These are phyloP conservation scores for Trichoderma virens DNA, from an alignment of 495 filamentous ascomycete species.

Conservation along the genomic window DNA sequence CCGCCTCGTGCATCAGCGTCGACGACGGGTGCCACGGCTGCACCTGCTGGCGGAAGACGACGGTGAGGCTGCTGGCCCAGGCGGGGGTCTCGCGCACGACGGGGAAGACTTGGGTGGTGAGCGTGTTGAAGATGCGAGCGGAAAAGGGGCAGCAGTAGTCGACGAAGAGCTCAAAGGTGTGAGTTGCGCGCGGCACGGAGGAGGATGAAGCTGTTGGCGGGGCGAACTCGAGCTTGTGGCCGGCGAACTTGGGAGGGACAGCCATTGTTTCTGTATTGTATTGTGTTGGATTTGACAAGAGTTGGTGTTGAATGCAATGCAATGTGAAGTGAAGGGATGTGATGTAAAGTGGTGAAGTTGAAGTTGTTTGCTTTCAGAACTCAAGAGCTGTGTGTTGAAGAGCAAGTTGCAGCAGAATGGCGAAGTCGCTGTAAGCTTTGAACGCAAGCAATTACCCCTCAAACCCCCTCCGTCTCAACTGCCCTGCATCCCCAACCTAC, in stretches of 20 bases:
- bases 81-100: conserved; percentile 41
- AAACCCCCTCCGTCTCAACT: neutral
- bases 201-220: conserved; percentile 23
- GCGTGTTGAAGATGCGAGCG: conserved; percentile 59
- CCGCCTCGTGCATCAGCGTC: conserved; percentile 83
- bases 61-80: conserved; percentile 51
- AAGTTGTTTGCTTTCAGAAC: too few relatives aligned
- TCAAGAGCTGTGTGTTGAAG: too few relatives aligned
- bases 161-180: conserved; percentile 75
- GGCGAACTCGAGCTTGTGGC: conserved; percentile 50
- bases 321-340: too few relatives aligned
- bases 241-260: conserved; percentile 68
- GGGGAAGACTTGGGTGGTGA: conserved; percentile 53
- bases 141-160: conserved; percentile 78
- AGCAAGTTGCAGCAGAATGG: neutral
- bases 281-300: neutral
- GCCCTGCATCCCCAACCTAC: neutral
- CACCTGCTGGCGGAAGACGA: conserved; percentile 84
- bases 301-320: neutral
- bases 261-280: conserved; percentile 51
- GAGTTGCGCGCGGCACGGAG: conserved; percentile 40
- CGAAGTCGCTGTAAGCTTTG: neutral
- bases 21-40: conserved; percentile 95
- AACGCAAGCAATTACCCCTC: neutral
- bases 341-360: too few relatives aligned